phyloP scores from a whole-genome alignment of 257 asterid genomes.

The Solanum chmielewskii region DNA sequence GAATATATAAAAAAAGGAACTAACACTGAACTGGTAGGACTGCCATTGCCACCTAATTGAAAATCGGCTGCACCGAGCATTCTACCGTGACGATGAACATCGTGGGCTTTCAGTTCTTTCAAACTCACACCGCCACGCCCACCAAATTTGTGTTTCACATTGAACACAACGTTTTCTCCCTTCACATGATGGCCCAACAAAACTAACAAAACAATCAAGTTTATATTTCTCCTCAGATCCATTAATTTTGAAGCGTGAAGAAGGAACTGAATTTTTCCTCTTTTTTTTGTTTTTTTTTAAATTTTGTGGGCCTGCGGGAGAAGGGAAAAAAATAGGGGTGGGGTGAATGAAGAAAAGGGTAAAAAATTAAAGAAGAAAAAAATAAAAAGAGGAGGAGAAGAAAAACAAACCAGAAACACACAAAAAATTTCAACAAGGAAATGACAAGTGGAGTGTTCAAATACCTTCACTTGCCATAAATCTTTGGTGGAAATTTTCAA shows the following conservation, averaged over 20 bases:
- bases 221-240: background rate
- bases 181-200: background rate
- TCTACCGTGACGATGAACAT: constrained; percentile 48
- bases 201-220: background rate
- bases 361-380: background rate
- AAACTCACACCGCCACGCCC: constrained; percentile 25
- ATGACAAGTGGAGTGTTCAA: background rate
- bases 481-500: background rate
- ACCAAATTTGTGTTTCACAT: constrained; percentile 50
- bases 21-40: constrained; percentile 42
- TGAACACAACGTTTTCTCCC: constrained; percentile 40
- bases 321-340: background rate
- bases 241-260: background rate
- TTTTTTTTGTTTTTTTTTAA: background rate
- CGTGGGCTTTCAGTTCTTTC: constrained; percentile 36
- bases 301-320: background rate
- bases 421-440: background rate
- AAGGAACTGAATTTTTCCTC: background rate
- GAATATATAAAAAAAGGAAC: background rate
- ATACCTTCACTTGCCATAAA: background rate
- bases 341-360: background rate
- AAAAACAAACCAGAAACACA: background rate
- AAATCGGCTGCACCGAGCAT: constrained; percentile 35
- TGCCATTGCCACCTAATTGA: constrained; percentile 41
- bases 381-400: background rate